Percentiles rank a stretch among this genome's conserved stretches.
Conservation (phyloP, 2,329 filamentous ascomycete genomes). For the Malbranchea cinnamomea region DNA sequence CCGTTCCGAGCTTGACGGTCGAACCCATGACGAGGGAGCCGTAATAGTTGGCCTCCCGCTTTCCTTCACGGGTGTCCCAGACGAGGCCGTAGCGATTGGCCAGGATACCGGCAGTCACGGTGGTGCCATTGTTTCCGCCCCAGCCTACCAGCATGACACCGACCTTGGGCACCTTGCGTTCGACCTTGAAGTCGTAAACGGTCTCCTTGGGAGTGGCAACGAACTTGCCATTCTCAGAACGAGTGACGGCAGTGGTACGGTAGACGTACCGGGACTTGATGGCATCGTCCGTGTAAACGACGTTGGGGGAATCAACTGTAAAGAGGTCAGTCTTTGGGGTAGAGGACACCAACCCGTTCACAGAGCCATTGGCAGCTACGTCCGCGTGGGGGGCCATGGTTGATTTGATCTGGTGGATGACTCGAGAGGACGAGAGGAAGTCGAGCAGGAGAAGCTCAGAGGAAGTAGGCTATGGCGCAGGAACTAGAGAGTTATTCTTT, state of each 20-base stretch:
- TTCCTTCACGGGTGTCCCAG: constrained; percentile 90
- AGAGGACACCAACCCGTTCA: constrained; percentile 36
- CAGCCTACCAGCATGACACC: constrained; percentile 96
- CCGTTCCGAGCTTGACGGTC: constrained; percentile 88
- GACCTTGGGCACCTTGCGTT: constrained; percentile 81
- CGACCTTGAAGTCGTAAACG: constrained; percentile 92
- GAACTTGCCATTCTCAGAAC: constrained; percentile 57
- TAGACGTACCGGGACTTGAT: constrained; percentile 95
- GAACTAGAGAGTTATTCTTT: constrained; percentile 42
- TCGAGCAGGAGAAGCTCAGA: no score
- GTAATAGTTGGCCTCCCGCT: constrained; percentile 85
- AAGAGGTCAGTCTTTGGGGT: constrained; percentile 45
- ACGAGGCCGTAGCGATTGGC: constrained; percentile 75
- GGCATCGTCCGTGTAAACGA: constrained; percentile 71
- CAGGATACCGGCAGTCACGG: constrained; percentile 91
- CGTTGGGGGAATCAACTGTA: constrained; percentile 81
- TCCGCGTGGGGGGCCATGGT: constrained; percentile 89
- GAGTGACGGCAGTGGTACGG: constrained; percentile 73
- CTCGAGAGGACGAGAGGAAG: constrained; percentile 13
- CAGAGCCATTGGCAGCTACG: constrained; percentile 35
- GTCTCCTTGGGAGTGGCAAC: constrained; percentile 78
- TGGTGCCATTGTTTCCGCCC: constrained; percentile 97
- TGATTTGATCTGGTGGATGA: constrained; percentile 21
- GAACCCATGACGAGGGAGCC: constrained; percentile 95
- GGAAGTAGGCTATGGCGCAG: no score